These are phyloP conservation scores for Candida sanyaensis DNA, from an alignment of 1,139 yeast genomes.

Conservation along the genomic window DNA sequence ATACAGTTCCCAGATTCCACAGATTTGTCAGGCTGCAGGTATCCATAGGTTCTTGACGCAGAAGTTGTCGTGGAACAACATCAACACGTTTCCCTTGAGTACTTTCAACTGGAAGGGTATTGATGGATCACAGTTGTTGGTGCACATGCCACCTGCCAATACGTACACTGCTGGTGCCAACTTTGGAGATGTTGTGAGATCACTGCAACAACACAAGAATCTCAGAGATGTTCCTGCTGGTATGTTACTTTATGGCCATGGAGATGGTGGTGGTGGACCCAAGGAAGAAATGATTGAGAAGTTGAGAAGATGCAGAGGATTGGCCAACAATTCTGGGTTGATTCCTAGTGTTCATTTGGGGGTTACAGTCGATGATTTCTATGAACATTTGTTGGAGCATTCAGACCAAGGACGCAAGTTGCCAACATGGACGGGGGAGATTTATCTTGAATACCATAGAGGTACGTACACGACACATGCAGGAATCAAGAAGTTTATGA, in stretches of 20 bases:
- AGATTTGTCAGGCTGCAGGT: conserved; percentile 81
- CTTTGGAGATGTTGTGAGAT: conserved; percentile 86
- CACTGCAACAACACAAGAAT: conserved; percentile 80
- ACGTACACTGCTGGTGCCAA: conserved; percentile 93
- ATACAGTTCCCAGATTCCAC: conserved; percentile 93
- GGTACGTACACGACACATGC: conserved; percentile 97
- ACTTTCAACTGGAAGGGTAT: conserved; percentile 95
- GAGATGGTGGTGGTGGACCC: conserved; percentile 99
- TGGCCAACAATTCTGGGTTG: conserved; percentile 78
- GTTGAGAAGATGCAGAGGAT: conserved; percentile 85
- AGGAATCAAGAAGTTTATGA: conserved; percentile 75
- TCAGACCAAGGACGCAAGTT: conserved; percentile 67
- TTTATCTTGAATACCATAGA: conserved; percentile 90
- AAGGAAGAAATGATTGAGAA: conserved; percentile 91
- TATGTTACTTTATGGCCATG: conserved; percentile 82
- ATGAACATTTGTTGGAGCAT: conserved; percentile 59
- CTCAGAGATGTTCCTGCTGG: conserved; percentile 79
- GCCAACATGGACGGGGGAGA: conserved; percentile 91
- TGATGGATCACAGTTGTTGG: conserved; percentile 89
- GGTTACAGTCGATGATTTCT: conserved; percentile 75
- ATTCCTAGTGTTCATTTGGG: conserved; percentile 82
- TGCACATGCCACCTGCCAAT: conserved; percentile 97
- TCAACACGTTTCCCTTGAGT: conserved; percentile 83
- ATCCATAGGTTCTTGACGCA: conserved; percentile 87
- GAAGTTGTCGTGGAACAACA: conserved; percentile 93